phyloP scores from a whole-genome alignment of 352 stramenopile species.

The Blastocystis sp. region DNA sequence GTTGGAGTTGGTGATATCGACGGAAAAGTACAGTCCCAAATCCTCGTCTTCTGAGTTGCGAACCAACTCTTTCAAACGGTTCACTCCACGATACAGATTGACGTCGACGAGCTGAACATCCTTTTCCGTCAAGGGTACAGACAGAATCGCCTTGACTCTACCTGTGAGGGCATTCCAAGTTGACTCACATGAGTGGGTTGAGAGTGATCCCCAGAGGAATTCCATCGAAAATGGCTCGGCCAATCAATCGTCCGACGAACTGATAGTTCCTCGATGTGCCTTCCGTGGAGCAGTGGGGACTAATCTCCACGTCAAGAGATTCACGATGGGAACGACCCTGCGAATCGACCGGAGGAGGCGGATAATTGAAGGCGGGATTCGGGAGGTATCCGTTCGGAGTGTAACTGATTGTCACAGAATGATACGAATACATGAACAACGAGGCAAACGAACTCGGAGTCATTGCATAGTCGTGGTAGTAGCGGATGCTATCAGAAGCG shows the following conservation, averaged over 20 bases:
- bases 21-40: conserved; percentile 12
- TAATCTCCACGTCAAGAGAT: not conserved
- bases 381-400: conserved; percentile 37
- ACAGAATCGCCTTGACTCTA: conserved; percentile 37
- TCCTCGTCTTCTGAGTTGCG: not conserved
- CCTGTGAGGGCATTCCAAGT: too few species aligned
- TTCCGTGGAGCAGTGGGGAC: not conserved
- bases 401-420: not conserved
- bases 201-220: conserved; percentile 25
- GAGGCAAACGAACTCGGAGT: not conserved
- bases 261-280: not conserved
- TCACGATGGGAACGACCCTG: not conserved
- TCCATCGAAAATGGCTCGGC: conserved; percentile 31
- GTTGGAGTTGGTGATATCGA: conserved; percentile 8
- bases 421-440: not conserved
- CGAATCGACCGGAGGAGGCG: not conserved
- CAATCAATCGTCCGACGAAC: conserved; percentile 37
- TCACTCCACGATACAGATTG: not conserved
- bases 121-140: not conserved
- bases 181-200: conserved; percentile 8
- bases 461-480: not conserved
- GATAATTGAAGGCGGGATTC: conserved; percentile 24
- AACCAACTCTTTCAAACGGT: not conserved
- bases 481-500: not conserved
- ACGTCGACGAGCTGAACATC: conserved; percentile 9